Conservation (phyloP, 768 basidiomycete genomes). For the Auricularia heimuer region DNA sequence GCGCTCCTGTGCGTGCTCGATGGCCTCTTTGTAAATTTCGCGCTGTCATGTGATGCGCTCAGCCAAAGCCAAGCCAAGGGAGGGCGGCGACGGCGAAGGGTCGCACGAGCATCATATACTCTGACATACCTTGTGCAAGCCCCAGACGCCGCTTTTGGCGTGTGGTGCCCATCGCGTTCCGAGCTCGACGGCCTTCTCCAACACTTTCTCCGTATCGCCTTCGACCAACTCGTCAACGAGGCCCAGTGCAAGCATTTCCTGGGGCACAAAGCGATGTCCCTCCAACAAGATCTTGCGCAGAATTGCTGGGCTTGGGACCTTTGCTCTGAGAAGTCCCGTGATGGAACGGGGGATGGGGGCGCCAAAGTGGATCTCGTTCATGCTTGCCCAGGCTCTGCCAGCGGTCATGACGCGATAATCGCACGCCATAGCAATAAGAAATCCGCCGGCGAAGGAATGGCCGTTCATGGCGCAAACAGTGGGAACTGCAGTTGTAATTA, state of each 20-base stretch:
- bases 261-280: conserved; percentile 26
- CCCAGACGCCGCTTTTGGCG: not conserved
- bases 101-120: no score
- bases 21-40: no score
- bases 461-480: conserved; percentile 18
- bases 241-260: conserved; percentile 22
- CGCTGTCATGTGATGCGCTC: no score
- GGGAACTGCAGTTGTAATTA: conserved; percentile 6
- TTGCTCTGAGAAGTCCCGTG: conserved; percentile 20
- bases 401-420: conserved; percentile 23
- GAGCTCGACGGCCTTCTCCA: not conserved
- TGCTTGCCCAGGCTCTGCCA: conserved; percentile 26
- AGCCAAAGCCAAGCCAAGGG: no score
- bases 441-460: conserved; percentile 34
- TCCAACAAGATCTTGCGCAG: conserved; percentile 25
- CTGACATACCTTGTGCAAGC: not conserved
- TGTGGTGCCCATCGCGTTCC: not conserved
- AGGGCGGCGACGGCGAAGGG: no score
- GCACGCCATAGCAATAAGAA: conserved; percentile 29
- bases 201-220: not conserved
- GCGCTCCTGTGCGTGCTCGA: no score
- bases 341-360: conserved; percentile 30
- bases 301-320: conserved; percentile 19
- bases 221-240: conserved; percentile 28
- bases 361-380: conserved; percentile 35